Evolutionary conservation across 768 basidiomycete genomes (phyloP).

Genomic region (Amanita rimosa): DNA sequence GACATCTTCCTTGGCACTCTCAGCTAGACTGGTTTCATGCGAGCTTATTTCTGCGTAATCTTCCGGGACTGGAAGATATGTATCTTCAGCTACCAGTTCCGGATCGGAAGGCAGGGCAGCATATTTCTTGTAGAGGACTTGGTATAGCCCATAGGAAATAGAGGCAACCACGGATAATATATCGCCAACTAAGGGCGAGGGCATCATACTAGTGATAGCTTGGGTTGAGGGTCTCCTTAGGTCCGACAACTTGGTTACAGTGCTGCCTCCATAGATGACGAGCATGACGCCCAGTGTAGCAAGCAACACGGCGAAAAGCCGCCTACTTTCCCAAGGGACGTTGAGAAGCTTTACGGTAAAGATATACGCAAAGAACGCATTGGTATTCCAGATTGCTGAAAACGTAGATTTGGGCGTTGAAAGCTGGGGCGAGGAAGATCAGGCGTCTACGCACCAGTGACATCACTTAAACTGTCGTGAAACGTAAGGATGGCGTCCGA

Average conservation of each 20-base stretch:
- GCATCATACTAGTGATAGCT: conserved; percentile 15
- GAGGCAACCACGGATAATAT: conserved; percentile 64
- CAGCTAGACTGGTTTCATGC: conserved; percentile 7
- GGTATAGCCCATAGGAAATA: conserved; percentile 64
- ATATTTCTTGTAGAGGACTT: conserved; percentile 78
- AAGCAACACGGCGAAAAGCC: conserved; percentile 60
- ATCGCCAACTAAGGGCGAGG: conserved; percentile 59
- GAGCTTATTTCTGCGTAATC: conserved; percentile 19
- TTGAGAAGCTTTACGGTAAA: conserved; percentile 67
- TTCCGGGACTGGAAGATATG: conserved; percentile 34
- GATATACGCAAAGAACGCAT: conserved; percentile 86
- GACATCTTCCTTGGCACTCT: conserved; percentile 3
- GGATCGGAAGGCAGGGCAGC: conserved; percentile 60
- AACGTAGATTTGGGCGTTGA: conserved; percentile 5
- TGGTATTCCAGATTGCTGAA: conserved; percentile 71
- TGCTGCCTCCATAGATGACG: conserved; percentile 73
- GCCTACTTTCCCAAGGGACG: conserved; percentile 50
- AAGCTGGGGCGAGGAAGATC: conserved; percentile 7
- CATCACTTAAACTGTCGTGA: conserved; percentile 56
- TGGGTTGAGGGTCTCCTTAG: conserved; percentile 8
- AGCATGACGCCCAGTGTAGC: conserved; percentile 74
- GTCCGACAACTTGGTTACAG: conserved; percentile 11
- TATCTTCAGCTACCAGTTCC: conserved; percentile 28
- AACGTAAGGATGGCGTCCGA: conserved; percentile 6
- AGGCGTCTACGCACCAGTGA: conserved; percentile 41